These are phyloP conservation scores for Lithospermum erythrorhizon DNA, from an alignment of 257 asterid genomes.

Conservation along the genomic window DNA sequence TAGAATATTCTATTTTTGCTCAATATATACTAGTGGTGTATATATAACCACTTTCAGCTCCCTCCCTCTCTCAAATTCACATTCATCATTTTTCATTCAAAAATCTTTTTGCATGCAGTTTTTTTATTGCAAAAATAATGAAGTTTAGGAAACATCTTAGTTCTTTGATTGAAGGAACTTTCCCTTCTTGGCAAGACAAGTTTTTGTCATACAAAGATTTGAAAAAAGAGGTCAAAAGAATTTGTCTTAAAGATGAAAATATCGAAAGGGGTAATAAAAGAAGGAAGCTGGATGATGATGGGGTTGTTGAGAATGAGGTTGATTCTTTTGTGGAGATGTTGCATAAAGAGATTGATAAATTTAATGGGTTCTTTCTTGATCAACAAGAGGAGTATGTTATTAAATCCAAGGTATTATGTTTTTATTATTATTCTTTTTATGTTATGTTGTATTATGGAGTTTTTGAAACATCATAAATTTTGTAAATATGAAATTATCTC, in stretches of 20 bases:
- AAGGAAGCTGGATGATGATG: conserved; percentile 10
- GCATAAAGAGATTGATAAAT: conserved; percentile 31
- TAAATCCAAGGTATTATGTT: conserved; percentile 15
- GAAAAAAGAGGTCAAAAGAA: conserved; percentile 25
- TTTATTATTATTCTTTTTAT: background rate
- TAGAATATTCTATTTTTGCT: background rate
- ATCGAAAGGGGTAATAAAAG: conserved; percentile 13
- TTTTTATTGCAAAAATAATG: conserved; percentile 6
- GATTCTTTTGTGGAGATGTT: conserved; percentile 26
- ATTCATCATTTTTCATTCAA: background rate
- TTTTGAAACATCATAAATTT: too few species aligned
- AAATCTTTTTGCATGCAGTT: too few species aligned
- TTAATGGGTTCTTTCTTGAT: conserved; percentile 24
- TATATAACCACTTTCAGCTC: too few species aligned
- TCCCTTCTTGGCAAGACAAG: conserved; percentile 31
- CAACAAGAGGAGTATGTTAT: conserved; percentile 29
- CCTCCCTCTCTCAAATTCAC: too few species aligned
- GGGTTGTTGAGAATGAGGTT: conserved; percentile 18
- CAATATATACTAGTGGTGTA: background rate
- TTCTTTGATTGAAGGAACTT: conserved; percentile 19
- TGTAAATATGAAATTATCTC: too few species aligned
- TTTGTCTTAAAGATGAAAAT: conserved; percentile 15
- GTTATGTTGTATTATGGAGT: background rate
- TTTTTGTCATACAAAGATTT: conserved; percentile 29
- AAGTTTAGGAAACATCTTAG: conserved; percentile 26